Evolutionary conservation across 257 asterid genomes (phyloP).

Genomic region (Jasminum sambac): DNA sequence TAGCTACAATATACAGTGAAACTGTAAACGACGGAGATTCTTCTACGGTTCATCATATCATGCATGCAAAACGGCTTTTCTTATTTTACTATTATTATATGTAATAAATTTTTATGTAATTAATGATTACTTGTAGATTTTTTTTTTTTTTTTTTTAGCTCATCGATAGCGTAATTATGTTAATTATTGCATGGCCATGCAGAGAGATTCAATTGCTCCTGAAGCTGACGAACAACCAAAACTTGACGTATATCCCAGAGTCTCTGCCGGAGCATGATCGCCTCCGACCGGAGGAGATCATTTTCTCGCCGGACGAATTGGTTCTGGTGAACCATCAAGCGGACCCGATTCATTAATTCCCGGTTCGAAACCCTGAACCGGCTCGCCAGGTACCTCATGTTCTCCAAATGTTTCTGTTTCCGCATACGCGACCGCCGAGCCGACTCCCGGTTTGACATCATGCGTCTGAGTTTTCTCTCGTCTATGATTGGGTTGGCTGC

Average conservation of each 20-base stretch:
- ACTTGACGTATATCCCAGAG: conserved; percentile 77
- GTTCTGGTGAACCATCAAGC: conserved; percentile 42
- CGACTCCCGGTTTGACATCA: conserved; percentile 16
- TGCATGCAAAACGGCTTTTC: conserved; percentile 5
- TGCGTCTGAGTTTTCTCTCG: conserved; percentile 14
- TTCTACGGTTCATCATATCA: conserved; percentile 16
- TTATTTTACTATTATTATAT: conserved; percentile 12
- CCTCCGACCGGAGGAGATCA: conserved; percentile 60
- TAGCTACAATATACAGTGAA: too few species aligned
- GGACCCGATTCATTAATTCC: conserved; percentile 62
- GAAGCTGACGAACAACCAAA: conserved; percentile 61
- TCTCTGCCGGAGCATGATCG: conserved; percentile 60
- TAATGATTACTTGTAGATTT: conserved; percentile 37
- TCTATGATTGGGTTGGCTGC: conserved; percentile 3
- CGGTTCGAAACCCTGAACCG: conserved; percentile 56
- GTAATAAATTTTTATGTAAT: conserved; percentile 39
- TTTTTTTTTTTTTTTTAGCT: too few species aligned
- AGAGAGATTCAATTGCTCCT: conserved; percentile 50
- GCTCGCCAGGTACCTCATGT: conserved; percentile 26
- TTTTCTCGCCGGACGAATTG: conserved; percentile 46
- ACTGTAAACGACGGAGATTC: conserved; percentile 3
- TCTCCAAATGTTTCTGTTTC: conserved; percentile 12
- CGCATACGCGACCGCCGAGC: conserved; percentile 15
- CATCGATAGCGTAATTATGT: conserved; percentile 30
- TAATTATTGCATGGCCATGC: conserved; percentile 67